Conservation (phyloP, 2,329 filamentous ascomycete species). For the Epichloe scottii region DNA sequence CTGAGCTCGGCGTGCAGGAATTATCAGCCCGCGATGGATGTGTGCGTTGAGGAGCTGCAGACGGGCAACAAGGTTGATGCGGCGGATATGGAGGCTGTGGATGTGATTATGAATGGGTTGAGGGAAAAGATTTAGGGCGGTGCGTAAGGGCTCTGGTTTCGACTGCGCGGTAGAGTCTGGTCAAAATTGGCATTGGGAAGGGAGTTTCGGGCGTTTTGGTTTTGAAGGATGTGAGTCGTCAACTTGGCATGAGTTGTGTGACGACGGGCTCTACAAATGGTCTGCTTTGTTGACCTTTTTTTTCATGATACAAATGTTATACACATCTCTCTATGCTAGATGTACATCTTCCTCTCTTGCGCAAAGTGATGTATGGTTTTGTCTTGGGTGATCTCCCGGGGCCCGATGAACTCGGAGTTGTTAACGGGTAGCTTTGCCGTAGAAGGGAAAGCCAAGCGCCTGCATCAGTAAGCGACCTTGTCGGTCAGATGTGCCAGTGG, state of each 20-base stretch:
- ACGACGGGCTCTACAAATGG: background rate
- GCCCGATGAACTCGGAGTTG: background rate
- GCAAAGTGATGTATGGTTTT: background rate
- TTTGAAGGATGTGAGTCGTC: background rate
- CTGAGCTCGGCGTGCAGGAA: slow-evolving; percentile 79
- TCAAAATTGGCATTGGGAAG: slow-evolving; percentile 18
- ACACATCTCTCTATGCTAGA: slow-evolving; percentile 17
- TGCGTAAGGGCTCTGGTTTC: background rate
- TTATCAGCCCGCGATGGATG: slow-evolving; percentile 71
- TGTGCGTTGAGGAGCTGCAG: slow-evolving; percentile 50
- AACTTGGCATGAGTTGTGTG: background rate
- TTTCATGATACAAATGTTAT: slow-evolving; percentile 21
- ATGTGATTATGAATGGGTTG: slow-evolving; percentile 58
- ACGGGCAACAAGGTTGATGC: slow-evolving; percentile 59
- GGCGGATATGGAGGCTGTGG: slow-evolving; percentile 74
- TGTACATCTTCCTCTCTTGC: background rate
- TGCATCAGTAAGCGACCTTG: slow-evolving; percentile 63
- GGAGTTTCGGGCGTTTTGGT: slow-evolving; percentile 19
- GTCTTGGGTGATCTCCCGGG: background rate
- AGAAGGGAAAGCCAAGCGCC: slow-evolving; percentile 50
- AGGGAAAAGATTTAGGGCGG: slow-evolving; percentile 36
- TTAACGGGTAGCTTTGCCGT: slow-evolving; percentile 51
- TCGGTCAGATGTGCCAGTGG: slow-evolving; percentile 70
- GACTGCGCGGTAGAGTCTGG: too few species aligned
- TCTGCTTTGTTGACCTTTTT: background rate